These are phyloP conservation scores for Chaetomium globosum DNA, from an alignment of 2,329 filamentous ascomycete species.

Conservation along the genomic window DNA sequence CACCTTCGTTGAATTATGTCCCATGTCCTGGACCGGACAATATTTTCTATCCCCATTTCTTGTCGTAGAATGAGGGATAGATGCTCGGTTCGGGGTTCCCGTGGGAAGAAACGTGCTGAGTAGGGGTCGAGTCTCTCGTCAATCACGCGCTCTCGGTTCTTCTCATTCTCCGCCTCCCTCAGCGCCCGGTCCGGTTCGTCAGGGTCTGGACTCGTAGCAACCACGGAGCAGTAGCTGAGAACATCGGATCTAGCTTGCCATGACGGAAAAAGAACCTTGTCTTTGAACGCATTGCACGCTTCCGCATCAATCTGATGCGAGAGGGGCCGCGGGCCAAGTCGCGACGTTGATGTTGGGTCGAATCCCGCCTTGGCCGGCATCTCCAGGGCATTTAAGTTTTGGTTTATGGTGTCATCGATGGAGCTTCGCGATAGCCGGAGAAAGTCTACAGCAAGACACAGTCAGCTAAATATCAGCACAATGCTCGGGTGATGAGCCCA, in stretches of 20 bases:
- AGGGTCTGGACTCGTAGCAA: slow-evolving; percentile 84
- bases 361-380: slow-evolving; percentile 74
- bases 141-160: slow-evolving; percentile 71
- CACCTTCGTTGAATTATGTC: slow-evolving; percentile 75
- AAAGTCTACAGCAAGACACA: slow-evolving; percentile 66
- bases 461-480: slow-evolving; percentile 21
- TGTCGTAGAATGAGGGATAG: slow-evolving; percentile 73
- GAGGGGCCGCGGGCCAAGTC: slow-evolving; percentile 56
- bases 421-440: slow-evolving; percentile 79
- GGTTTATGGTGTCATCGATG: slow-evolving; percentile 90
- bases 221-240: slow-evolving; percentile 82
- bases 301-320: slow-evolving; percentile 59
- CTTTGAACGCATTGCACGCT: slow-evolving; percentile 72
- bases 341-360: slow-evolving; percentile 75
- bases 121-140: slow-evolving; percentile 93
- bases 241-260: slow-evolving; percentile 86
- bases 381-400: slow-evolving; percentile 86
- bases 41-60: slow-evolving; percentile 75
- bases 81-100: slow-evolving; percentile 77
- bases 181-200: slow-evolving; percentile 77
- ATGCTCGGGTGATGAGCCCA: background rate
- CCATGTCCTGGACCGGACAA: slow-evolving; percentile 83
- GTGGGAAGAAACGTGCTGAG: slow-evolving; percentile 76
- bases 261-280: slow-evolving; percentile 78
- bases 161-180: slow-evolving; percentile 69